These are phyloP conservation scores for Xerocomus minutiporus DNA, from an alignment of 1,284 basidiomycete genomes.

Conservation along the genomic window DNA sequence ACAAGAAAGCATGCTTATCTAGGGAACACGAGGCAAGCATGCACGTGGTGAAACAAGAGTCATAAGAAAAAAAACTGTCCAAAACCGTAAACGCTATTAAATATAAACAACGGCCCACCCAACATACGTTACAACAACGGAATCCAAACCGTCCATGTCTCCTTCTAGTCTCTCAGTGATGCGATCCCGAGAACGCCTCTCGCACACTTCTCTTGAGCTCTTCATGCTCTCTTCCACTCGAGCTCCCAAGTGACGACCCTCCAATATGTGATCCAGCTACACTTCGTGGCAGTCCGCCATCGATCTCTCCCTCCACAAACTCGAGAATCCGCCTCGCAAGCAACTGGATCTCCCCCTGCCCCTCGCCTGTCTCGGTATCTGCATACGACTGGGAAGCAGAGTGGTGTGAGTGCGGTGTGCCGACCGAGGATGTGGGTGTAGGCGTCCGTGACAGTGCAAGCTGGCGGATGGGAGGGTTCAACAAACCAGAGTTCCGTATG, in stretches of 20 bases:
- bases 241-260: slow-evolving; percentile 56
- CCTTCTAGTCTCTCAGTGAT: slow-evolving; percentile 25
- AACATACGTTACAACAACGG: background rate
- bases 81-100: slow-evolving; percentile 11
- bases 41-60: no score
- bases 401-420: slow-evolving; percentile 70
- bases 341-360: slow-evolving; percentile 83
- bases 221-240: slow-evolving; percentile 61
- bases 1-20: slow-evolving; percentile 18
- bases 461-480: slow-evolving; percentile 81
- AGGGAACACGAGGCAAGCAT: background rate
- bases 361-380: slow-evolving; percentile 78
- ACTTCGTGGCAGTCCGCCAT: slow-evolving; percentile 56
- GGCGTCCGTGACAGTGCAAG: slow-evolving; percentile 73
- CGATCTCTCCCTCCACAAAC: slow-evolving; percentile 70
- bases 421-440: slow-evolving; percentile 66
- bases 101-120: slow-evolving; percentile 11
- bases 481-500: slow-evolving; percentile 76
- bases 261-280: slow-evolving; percentile 59
- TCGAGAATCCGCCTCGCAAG: slow-evolving; percentile 83
- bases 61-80: background rate
- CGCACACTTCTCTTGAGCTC: slow-evolving; percentile 75
- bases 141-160: background rate
- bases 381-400: slow-evolving; percentile 67
- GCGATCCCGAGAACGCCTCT: slow-evolving; percentile 68